Percentiles rank a stretch among this genome's conserved stretches.
phyloP scores from a whole-genome alignment of 257 asterid species.

The Fraxinus cuspidata region DNA sequence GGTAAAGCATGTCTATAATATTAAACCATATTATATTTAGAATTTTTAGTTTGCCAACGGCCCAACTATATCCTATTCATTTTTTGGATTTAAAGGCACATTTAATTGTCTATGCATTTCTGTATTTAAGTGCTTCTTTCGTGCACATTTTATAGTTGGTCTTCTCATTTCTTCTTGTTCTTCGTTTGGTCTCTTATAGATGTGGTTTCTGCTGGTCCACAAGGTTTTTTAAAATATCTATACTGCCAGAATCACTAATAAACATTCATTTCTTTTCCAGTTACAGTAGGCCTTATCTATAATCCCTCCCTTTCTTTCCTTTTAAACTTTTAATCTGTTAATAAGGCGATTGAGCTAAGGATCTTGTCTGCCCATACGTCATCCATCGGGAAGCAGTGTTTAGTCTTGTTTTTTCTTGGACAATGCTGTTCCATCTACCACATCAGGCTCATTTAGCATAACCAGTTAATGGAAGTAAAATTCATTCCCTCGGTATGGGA shows the following conservation, averaged over 20 bases:
- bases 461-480: not conserved
- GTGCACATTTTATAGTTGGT: not conserved
- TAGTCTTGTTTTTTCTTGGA: no score
- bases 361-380: slow-evolving; percentile 19
- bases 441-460: not conserved
- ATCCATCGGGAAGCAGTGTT: not conserved
- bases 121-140: not conserved
- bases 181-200: not conserved
- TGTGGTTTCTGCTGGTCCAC: not conserved
- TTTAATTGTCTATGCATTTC: slow-evolving; percentile 10
- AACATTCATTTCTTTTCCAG: slow-evolving; percentile 2
- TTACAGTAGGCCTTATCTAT: slow-evolving; percentile 6
- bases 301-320: not conserved
- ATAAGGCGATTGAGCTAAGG: not conserved
- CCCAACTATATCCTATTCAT: not conserved
- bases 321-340: not conserved
- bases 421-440: not conserved
- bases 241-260: slow-evolving; percentile 15
- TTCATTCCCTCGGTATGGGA: not conserved
- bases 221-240: not conserved
- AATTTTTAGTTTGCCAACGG: not conserved
- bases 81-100: slow-evolving; percentile 13
- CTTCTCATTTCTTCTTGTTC: slow-evolving; percentile 3
- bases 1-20: slow-evolving; percentile 42
- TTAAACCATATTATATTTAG: not conserved